Evolutionary conservation across 805 yeast species (phyloP).

Genomic region (Vanderwaltozyma yarrowii): DNA sequence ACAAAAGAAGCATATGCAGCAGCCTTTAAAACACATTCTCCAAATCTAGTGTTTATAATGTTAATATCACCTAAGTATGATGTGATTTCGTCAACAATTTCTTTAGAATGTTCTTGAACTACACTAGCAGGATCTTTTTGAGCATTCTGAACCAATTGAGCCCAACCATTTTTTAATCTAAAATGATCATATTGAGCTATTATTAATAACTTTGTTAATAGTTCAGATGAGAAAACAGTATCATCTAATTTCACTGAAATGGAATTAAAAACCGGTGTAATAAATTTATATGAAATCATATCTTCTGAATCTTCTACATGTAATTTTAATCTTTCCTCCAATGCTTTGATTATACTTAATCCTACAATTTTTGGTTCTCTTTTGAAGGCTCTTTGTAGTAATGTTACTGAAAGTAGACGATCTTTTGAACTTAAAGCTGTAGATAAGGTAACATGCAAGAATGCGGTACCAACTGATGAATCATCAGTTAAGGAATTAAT

Average conservation of each 20-base stretch:
- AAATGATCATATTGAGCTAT: conserved; percentile 35
- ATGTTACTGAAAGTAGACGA: conserved; percentile 28
- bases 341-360: conserved; percentile 34
- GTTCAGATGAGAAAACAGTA: conserved; percentile 19
- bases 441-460: conserved; percentile 41
- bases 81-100: conserved; percentile 14
- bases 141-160: conserved; percentile 54
- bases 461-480: conserved; percentile 34
- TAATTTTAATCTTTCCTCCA: conserved; percentile 25
- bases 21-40: conserved; percentile 42
- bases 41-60: conserved; percentile 20
- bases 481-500: conserved; percentile 9
- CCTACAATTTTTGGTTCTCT: conserved; percentile 34
- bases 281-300: conserved; percentile 20
- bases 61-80: conserved; percentile 11
- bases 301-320: conserved; percentile 11
- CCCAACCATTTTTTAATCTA: conserved; percentile 56
- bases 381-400: conserved; percentile 28
- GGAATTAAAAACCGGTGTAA: conserved; percentile 31
- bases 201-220: conserved; percentile 34
- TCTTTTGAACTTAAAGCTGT: conserved; percentile 27
- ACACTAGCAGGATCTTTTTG: conserved; percentile 54
- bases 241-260: conserved; percentile 28
- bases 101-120: conserved; percentile 27
- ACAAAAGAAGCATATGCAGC: conserved; percentile 46